Base-by-base conservation (phyloP, 768 basidiomycete species). In the Dacryopinax primogenitus region DNA sequence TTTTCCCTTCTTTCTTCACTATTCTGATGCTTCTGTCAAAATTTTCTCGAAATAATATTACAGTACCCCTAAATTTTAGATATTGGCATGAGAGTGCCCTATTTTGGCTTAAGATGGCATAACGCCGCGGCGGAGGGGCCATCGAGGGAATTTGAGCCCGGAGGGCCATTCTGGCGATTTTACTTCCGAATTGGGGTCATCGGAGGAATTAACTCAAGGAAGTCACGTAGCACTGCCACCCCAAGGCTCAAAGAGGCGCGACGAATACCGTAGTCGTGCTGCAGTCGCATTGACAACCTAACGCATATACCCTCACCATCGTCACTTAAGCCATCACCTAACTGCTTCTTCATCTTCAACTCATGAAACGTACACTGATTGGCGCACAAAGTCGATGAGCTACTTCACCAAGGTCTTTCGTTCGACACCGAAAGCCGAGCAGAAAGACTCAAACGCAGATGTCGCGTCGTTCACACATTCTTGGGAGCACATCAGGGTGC, bases 401-500 rank as follows among this genome's bases (percentile, higher is more conserved):
- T 58, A 58, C 26, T 58, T 58, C 32, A 58, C 51, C 13, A 58
- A 58, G 26, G 51, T 58, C 11, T 58, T 58, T 58, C 51, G 51
- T 58, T 58, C 51, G 21, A 30, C 51, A 18, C 51, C 51, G 13
- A 58, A 58, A 32, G 26, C 51, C 30, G 51, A 58, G 51, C 23
- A 32, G 26, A 28, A 11, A 13, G 51, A 58, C 32, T 30, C 51
- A 4, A 30, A 58, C 23, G 51, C 51, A 30, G 51, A 58, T 30
- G 26, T 58, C 51, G 51, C 51, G 51, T 58, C 62, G 23, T 66
- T 66, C 45, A 44, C 63, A 21, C 3, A 37, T 2, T 63, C 66
- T 1, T 66, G 66, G 66, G 44, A 62, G 30, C 18, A 35, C 15
- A 58, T 64, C 26, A 64, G 62, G 35, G 63, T 58, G 63, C 21